Evolutionary conservation across 2,329 filamentous ascomycete species (phyloP), one percentile per base, ranked within the genome.

Genomic region (Lasiodiplodia citricola): DNA sequence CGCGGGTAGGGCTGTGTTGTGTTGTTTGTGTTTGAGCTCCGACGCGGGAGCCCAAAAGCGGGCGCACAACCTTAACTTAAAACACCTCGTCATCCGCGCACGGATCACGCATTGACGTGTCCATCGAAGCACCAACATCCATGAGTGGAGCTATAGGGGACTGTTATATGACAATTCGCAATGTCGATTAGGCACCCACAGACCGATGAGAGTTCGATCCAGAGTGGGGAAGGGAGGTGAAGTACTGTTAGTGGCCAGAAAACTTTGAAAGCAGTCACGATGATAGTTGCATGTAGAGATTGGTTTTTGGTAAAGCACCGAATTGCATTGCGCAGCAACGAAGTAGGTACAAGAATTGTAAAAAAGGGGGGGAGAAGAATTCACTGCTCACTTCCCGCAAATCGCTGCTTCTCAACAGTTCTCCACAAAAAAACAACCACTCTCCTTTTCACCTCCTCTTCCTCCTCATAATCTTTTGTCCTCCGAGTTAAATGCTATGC

Each of bases 261-360:
- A 11, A 21, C 44, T 21, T 47, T 10, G 44, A 47, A 47, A 8
- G 44, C 10, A 16, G n/a, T 47, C 38, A 62, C 38, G 4, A 6
- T n/a, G 6, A 47, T 47, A 47, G 44, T n/a, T 21, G 44, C 44
- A 47, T 8, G 3, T 44, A 8, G 41, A 8, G 41, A 44, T 6
- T 44, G 13, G 18, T 21, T 47, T 47, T 21, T 47, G 44, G 44
- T 50, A 23, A 44, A 44, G 58, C 58, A 63, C 58, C 58, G 58
- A 60, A 63, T 63, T 44, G 58, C 58, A 63, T 63, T 63, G 58
- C 58, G 35, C 58, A 63, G 58, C 58, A 63, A 57, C 31, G 35
- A 63, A 63, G 58, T 63, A 63, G 58, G 58, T 63, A 63, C 58
- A 63, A 63, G 58, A 63, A 18, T 50, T 63, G 16, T 23, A 18